Percentiles rank a stretch among this genome's conserved stretches.
phyloP scores from a whole-genome alignment of 306 rosid species.

The Morella rubra region DNA sequence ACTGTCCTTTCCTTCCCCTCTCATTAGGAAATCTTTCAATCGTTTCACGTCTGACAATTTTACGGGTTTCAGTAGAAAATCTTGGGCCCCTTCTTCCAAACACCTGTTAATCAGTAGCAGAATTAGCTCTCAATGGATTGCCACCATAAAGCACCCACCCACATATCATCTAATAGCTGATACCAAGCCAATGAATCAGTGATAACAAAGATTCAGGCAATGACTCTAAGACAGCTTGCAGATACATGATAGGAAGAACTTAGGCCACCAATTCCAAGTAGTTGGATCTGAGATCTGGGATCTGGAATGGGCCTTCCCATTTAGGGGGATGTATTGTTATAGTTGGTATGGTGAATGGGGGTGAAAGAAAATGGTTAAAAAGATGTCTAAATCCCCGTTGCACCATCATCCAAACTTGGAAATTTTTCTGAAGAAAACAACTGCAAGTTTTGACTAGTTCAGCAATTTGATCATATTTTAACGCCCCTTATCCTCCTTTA shows the following conservation, averaged over 20 bases:
- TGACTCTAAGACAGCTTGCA: too few relatives aligned
- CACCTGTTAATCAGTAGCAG: constrained; percentile 47
- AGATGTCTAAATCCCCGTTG: neutral
- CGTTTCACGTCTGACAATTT: constrained; percentile 84
- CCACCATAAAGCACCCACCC: neutral
- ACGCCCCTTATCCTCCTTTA: neutral
- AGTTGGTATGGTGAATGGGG: neutral
- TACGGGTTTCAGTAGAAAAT: constrained; percentile 80
- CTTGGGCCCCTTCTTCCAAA: constrained; percentile 98
- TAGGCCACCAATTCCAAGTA: neutral
- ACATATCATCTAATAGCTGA: neutral
- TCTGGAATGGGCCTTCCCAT: neutral
- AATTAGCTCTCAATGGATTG: constrained; percentile 12
- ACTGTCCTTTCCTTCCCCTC: constrained; percentile 51
- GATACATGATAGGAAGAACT: too few relatives aligned
- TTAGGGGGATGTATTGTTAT: neutral
- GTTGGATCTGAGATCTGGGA: neutral
- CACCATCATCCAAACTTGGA: neutral
- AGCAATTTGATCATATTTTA: neutral
- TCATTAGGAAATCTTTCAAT: constrained; percentile 61
- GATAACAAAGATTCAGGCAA: too few relatives aligned
- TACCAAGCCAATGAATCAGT: too few relatives aligned
- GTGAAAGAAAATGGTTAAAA: neutral
- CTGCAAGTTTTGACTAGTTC: neutral
- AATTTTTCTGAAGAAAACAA: neutral